Base-by-base conservation (phyloP, 2,329 filamentous ascomycete genomes). In the Paracorniculantispora psalliotae region DNA sequence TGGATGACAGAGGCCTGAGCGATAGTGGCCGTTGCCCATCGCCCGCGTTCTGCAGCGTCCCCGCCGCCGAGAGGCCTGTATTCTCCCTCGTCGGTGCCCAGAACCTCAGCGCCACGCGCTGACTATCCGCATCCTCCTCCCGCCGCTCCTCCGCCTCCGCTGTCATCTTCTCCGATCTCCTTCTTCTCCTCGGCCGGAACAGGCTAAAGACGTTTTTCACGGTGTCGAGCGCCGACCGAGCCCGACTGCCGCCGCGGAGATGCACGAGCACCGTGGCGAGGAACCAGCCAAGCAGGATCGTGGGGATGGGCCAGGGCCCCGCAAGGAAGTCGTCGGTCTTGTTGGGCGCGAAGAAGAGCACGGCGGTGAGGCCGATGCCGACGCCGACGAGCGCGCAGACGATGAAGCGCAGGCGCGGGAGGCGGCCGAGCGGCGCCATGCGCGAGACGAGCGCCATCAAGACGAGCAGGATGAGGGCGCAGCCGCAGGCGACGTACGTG, bases 271-370 rank as follows among this genome's bases (percentile, higher is more conserved):
- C 17, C n/a, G 73, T 65, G 35, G 73, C 65, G 26, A 64, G 3
- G 21, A 71, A 60, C 69, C 69, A 74, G 33, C 78, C 64, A 26
- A 73, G 59, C 9, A 67, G 69, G 30, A 75, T 68, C 3, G 66
- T 67, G 8, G 71, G 71, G 15, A 74, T 54, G 17, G 72, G 66
- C 72, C 70, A 73, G 9, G 67, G 57, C 9, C 65, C 68, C 9
- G 37, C 35, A 30, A 72, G 63, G 50, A 67, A 74, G 4, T 55
- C 52, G 1, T 25, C n/a, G 13, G 61, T 47, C 10, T 51, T 19
- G 6, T 63, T 58, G 2, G 28, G 23, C 26, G 63, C 62, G 39
- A 63, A 68, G 46, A 63, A 69, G 17, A 74, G 58, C 7, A 66
- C 25, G 26, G 65, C 63, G 10, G 71, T 56, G 8, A 72, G 63